Base-by-base conservation (phyloP, 805 yeast genomes). In the Lachancea thermotolerans region DNA sequence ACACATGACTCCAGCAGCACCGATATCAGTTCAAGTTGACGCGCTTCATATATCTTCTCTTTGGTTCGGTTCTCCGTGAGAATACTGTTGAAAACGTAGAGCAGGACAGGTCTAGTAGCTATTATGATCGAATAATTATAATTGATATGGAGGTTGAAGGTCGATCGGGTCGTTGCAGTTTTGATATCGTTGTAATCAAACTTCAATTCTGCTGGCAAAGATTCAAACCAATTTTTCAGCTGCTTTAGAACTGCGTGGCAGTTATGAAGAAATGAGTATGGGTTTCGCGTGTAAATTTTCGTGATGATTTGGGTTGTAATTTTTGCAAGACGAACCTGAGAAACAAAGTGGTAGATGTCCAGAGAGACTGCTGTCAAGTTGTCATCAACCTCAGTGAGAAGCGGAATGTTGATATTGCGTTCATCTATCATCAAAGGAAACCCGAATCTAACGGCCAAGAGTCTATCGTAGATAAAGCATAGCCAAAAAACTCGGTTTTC, bases 401-500 rank as follows among this genome's bases (percentile, higher is more conserved):
- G 35, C 3, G 55, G 53, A 21, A 53, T 40, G 12, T 51, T 49
- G 32, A 53, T 48, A 35, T 51, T 54, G 15, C 35, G 18, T 40
- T 53, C 57, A 14, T 51, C 49, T 11, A 53, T 46, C 42, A 46
- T 41, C 30, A 53, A 40, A 4, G 57, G 57, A 28, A 48, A 46
- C 10, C 57, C 57, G 39, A 51, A 49, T 36, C 57, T 39, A 9
- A 51, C 50, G 10, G 57, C 49, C 9, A 53, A 45, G 15, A 53
- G 37, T 17, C 57, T 44, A 31, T 53, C 57, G 35, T 53, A 51
- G 5, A 53, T 43, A 36, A 47, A 53, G 41, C 57, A 53, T 3
- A 53, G 47, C 57, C 57, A 53, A 35, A 53, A 53, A 2, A 49
- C 42, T 21, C 57, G 47, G 29, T 51, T 51, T 17, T 51, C 41